These are phyloP conservation scores for Pichia exigua DNA, from an alignment of 805 yeast species.

Conservation along the genomic window DNA sequence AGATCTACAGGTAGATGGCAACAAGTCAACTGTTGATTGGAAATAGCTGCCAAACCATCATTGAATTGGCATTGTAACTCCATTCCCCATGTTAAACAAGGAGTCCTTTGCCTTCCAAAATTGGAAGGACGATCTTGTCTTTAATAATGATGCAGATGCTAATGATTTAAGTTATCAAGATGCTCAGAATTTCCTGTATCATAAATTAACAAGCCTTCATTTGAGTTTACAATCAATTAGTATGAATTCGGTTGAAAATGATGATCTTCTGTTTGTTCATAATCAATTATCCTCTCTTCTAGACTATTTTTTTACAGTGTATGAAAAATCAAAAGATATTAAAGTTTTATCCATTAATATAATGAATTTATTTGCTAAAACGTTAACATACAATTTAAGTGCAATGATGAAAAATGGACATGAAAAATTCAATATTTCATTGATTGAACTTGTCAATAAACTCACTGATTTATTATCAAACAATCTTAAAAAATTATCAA, in stretches of 20 bases:
- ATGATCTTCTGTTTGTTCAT: constrained; percentile 16
- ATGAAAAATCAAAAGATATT: constrained; percentile 17
- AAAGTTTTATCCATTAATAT: constrained; percentile 20
- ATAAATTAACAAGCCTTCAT: constrained; percentile 3
- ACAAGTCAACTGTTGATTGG: too few species aligned
- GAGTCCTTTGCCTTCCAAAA: background rate
- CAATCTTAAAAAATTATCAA: constrained; percentile 22
- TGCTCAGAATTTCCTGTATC: background rate
- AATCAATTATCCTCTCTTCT: constrained; percentile 21
- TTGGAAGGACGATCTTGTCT: constrained; percentile 3
- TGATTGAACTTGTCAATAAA: constrained; percentile 25
- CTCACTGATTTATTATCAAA: constrained; percentile 16
- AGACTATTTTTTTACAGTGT: constrained; percentile 15
- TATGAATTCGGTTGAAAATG: constrained; percentile 4
- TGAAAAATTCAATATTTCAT: constrained; percentile 25
- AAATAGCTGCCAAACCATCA: too few species aligned
- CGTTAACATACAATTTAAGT: constrained; percentile 17
- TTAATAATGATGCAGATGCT: constrained; percentile 4
- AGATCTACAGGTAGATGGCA: too few species aligned
- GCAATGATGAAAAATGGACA: constrained; percentile 25
- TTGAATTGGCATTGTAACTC: too few species aligned
- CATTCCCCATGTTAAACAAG: background rate
- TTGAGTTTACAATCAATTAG: background rate
- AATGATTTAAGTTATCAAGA: constrained; percentile 1
- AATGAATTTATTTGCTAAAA: constrained; percentile 20